Percentiles rank a stretch among this genome's conserved stretches.
Conservation (phyloP, 371 early-diverging fungal species). For the Haplosporangium sp. region DNA sequence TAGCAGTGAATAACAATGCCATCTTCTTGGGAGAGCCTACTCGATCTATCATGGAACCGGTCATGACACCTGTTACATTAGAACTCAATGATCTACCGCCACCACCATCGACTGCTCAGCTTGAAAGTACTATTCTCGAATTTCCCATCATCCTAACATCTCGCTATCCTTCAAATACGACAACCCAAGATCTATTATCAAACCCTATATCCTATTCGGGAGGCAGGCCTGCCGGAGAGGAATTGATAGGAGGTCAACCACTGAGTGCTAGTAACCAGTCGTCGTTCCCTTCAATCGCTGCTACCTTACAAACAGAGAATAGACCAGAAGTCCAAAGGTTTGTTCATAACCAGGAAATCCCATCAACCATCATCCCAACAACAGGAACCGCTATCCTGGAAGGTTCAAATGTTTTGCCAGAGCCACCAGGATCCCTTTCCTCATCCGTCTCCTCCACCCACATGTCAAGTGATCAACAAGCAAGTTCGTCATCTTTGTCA, state of each 20-base stretch:
- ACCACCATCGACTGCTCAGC: slow-evolving; percentile 30
- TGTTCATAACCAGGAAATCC: slow-evolving; percentile 41
- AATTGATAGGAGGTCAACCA: slow-evolving; percentile 9
- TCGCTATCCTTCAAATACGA: slow-evolving; percentile 21
- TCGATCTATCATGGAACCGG: slow-evolving; percentile 50
- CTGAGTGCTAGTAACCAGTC: slow-evolving; percentile 14
- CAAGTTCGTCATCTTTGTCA: slow-evolving; percentile 2
- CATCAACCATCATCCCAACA: slow-evolving; percentile 28
- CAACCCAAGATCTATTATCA: background rate
- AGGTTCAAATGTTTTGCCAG: background rate
- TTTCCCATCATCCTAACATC: slow-evolving; percentile 55
- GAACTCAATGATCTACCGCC: slow-evolving; percentile 51
- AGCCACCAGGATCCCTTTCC: slow-evolving; percentile 6
- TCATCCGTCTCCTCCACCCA: slow-evolving; percentile 11
- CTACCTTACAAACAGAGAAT: background rate
- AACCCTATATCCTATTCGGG: background rate
- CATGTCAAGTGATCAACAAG: background rate
- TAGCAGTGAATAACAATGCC: slow-evolving; percentile 40
- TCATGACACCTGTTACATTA: slow-evolving; percentile 29
- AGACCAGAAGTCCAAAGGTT: slow-evolving; percentile 27
- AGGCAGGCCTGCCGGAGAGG: background rate
- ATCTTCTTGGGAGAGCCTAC: slow-evolving; percentile 47
- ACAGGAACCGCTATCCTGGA: slow-evolving; percentile 29
- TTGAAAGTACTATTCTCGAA: slow-evolving; percentile 43
- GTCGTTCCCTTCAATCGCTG: background rate